Conservation (phyloP, 2,329 filamentous ascomycete species). For the Clarireedia homoeocarpa region DNA sequence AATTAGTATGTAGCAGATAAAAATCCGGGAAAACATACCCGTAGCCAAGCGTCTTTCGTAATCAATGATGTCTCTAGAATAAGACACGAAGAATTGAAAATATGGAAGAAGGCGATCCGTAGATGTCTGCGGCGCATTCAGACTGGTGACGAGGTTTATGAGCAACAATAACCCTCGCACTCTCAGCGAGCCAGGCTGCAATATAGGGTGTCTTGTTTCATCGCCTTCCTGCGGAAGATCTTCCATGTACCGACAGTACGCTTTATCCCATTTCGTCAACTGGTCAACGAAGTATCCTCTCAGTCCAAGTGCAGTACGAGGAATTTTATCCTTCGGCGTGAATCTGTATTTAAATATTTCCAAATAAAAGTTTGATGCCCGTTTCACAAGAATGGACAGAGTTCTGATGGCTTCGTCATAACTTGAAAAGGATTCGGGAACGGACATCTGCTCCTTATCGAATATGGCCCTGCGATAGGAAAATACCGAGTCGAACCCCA, state of each 20-base stretch:
- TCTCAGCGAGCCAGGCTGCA: constrained; percentile 1
- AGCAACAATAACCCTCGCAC: not conserved
- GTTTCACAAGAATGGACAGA: constrained; percentile 27
- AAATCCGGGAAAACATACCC: not conserved
- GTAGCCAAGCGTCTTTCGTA: not conserved
- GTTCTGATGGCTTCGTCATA: constrained; percentile 23
- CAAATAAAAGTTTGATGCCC: constrained; percentile 33
- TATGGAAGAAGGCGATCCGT: not conserved
- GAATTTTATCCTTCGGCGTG: constrained; percentile 29
- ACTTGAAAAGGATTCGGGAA: constrained; percentile 31
- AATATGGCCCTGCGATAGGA: constrained; percentile 40
- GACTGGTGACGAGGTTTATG: constrained; percentile 4
- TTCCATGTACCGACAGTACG: not conserved
- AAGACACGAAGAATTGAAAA: constrained; percentile 2
- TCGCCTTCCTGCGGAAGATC: not conserved
- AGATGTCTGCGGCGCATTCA: not conserved
- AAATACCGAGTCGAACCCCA: constrained; percentile 43
- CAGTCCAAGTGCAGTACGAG: not conserved
- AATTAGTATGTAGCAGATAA: not conserved
- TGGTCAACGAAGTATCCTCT: constrained; percentile 2
- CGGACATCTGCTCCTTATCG: not conserved
- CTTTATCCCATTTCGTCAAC: constrained; percentile 1
- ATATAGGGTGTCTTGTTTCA: not conserved
- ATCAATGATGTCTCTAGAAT: not conserved
- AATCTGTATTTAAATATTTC: constrained; percentile 12